Evolutionary conservation across 2,329 filamentous ascomycete genomes (phyloP).

Genomic region (Aureobasidium sp.): DNA sequence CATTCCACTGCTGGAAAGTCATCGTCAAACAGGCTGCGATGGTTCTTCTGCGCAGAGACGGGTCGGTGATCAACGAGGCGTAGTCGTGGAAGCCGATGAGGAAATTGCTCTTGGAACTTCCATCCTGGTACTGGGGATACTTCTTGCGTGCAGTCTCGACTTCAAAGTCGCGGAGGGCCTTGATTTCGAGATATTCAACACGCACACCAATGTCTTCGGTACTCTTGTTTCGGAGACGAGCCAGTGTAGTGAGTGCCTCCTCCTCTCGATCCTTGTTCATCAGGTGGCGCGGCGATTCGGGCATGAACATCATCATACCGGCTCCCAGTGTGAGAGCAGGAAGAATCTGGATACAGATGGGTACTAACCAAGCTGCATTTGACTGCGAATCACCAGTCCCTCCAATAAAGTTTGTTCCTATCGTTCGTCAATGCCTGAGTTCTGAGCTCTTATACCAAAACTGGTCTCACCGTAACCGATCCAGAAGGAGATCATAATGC

Average conservation of each 20-base stretch:
- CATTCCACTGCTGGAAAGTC: constrained; percentile 24
- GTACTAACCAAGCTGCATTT: constrained; percentile 63
- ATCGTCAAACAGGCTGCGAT: constrained; percentile 41
- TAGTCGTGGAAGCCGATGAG: constrained; percentile 16
- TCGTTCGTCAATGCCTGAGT: background rate
- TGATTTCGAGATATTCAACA: constrained; percentile 73
- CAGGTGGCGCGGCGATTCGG: constrained; percentile 67
- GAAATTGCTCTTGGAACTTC: constrained; percentile 15
- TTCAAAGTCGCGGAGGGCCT: constrained; percentile 66
- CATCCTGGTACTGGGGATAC: constrained; percentile 46
- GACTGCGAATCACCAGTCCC: constrained; percentile 48
- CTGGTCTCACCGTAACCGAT: constrained; percentile 27
- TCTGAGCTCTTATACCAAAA: no score
- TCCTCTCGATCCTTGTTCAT: constrained; percentile 58
- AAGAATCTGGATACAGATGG: constrained; percentile 58
- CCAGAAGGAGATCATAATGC: constrained; percentile 21
- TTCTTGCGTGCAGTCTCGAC: constrained; percentile 57
- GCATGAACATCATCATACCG: constrained; percentile 67
- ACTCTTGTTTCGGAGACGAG: constrained; percentile 51
- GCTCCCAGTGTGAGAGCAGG: constrained; percentile 55
- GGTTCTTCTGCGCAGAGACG: constrained; percentile 56
- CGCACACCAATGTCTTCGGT: constrained; percentile 57
- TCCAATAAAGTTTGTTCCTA: constrained; percentile 33
- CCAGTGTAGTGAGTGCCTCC: constrained; percentile 55
- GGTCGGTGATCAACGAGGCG: constrained; percentile 46